Base-by-base conservation (phyloP, 1,284 basidiomycete genomes). In the Moesziomyces globuligerus region DNA sequence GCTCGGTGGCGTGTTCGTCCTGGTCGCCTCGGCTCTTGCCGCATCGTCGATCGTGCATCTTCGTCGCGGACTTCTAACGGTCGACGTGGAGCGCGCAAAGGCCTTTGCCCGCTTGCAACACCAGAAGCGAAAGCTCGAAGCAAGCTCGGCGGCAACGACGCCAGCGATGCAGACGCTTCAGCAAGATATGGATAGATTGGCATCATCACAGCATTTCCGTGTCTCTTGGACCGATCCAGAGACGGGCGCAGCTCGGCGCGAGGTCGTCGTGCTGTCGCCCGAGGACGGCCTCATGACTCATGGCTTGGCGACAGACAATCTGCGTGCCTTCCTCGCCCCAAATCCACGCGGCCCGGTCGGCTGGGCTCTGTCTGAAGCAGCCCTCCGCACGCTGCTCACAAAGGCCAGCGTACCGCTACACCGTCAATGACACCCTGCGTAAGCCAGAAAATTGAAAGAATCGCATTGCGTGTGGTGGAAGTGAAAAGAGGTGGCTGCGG, bases 81-180 rank as follows among this genome's bases (percentile, higher is more conserved):
- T 72, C 40, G 69, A 72, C 29, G 48, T 67, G 1, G 59, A 67
- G 24, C 36, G 69, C 18, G 7, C 29, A 0, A 72, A 60, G 28
- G 51, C 64, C 0, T 55, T 45, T 32, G 24, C 4, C 5, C 55
- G 45, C 6, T 26, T 64, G 3, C 32, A 40, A 3, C 41, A 9
- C 5, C 41, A 37, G 20, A 26, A 29, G 37, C 25, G n/a, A 3
- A 56, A 41, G 29, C 26, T 55, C 3, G 21, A n/a, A n/a, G n/a
- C n/a, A n/a, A 50, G 21, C 18, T 24, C 4, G 13, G 13, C 15
- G 15, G 10, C 4, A 28, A 40, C 23, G 41, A 17, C 11, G 6
- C 4, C 2, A 15, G 41, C 8, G 10, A 38, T 7, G 39, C 23
- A 4, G 49, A 23, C 34, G 10, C 21, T 66, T 5, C 32, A 13